These are phyloP conservation scores for Pyrus hybrid DNA, from an alignment of 331 rosid species.

Conservation along the genomic window DNA sequence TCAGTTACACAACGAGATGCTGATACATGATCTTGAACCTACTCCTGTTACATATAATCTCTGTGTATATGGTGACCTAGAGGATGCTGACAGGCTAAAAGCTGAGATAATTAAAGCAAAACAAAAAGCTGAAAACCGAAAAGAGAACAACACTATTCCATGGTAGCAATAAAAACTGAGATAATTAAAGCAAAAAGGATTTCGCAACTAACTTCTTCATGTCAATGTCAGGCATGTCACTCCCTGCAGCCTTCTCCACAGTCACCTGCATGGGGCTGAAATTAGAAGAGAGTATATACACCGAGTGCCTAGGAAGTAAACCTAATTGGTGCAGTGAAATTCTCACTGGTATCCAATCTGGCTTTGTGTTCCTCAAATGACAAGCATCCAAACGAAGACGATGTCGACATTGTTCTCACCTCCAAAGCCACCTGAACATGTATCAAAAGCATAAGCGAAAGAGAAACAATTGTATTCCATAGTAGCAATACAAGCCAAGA, in stretches of 20 bases:
- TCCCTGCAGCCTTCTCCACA: neutral
- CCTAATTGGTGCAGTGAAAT: neutral
- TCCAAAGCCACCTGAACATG: too few species aligned
- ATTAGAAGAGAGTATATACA: neutral
- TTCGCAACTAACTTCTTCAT: neutral
- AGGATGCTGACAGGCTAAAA: conserved; percentile 39
- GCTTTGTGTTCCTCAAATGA: conserved; percentile 39
- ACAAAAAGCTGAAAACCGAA: neutral
- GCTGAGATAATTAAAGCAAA: too few species aligned
- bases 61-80: conserved; percentile 37
- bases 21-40: conserved; percentile 36
- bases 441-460: neutral
- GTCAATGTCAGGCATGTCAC: neutral
- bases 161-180: neutral
- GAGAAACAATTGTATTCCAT: neutral
- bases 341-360: conserved; percentile 57
- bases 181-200: neutral
- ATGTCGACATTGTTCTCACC: neutral
- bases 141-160: neutral
- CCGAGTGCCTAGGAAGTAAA: neutral
- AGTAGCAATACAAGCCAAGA: neutral
- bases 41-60: conserved; percentile 42
- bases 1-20: conserved; percentile 38
- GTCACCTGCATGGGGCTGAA: neutral
- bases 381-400: neutral